phyloP scores from a whole-genome alignment of 345 rosid species.

The Abelmoschus esculentus region DNA sequence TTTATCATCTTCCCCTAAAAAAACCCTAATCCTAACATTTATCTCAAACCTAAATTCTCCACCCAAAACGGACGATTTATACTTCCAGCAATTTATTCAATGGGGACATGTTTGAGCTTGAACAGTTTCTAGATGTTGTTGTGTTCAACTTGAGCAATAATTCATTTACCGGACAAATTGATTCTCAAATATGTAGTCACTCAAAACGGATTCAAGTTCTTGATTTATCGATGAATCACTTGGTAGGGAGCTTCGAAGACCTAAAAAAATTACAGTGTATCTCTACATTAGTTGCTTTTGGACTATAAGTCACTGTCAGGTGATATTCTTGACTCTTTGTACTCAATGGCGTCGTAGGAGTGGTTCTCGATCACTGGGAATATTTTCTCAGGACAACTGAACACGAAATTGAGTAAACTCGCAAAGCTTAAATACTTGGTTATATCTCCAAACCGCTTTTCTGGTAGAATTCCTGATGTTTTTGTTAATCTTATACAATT shows the following conservation, averaged over 20 bases:
- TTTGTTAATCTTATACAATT: conserved; percentile 58
- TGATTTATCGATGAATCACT: conserved; percentile 64
- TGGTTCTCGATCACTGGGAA: conserved; percentile 52
- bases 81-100: conserved; percentile 57
- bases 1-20: no score
- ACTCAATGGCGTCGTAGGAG: conserved; percentile 39
- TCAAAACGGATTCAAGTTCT: conserved; percentile 41
- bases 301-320: conserved; percentile 52
- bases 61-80: no score
- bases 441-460: conserved; percentile 50
- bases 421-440: conserved; percentile 48
- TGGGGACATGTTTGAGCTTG: conserved; percentile 43
- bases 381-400: conserved; percentile 55
- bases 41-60: no score
- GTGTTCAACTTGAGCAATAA: conserved; percentile 75
- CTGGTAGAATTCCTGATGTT: conserved; percentile 55
- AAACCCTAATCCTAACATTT: no score
- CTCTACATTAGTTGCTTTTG: conserved; percentile 48
- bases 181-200: conserved; percentile 45
- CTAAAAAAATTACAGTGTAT: conserved; percentile 46
- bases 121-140: conserved; percentile 40
- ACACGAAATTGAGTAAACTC: conserved; percentile 55
- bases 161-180: conserved; percentile 45
- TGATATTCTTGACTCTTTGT: conserved; percentile 49
- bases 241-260: conserved; percentile 51